These are phyloP conservation scores for Syncephalastrum racemosum DNA, from an alignment of 371 early-diverging fungal genomes.

Conservation along the genomic window DNA sequence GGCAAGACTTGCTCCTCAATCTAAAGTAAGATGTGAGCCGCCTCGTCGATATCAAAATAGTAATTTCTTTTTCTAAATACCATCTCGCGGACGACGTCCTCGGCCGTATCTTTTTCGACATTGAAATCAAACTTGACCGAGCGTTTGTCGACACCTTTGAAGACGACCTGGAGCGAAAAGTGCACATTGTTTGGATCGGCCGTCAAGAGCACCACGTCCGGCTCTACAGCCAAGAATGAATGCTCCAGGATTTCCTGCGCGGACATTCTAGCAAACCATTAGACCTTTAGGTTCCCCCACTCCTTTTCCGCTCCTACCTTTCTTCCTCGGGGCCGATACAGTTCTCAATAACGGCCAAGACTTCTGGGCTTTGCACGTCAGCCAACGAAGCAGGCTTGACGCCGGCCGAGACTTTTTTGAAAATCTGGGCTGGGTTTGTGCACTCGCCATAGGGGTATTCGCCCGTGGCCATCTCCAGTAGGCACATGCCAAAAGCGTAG, in stretches of 20 bases:
- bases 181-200: conserved; percentile 52
- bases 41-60: neutral
- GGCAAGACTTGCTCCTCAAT: conserved; percentile 71
- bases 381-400: conserved; percentile 64
- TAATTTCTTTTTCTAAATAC: conserved; percentile 11
- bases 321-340: conserved; percentile 66
- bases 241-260: conserved; percentile 51
- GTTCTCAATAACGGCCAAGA: conserved; percentile 62
- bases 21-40: conserved; percentile 12
- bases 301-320: conserved; percentile 25
- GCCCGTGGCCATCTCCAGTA: conserved; percentile 78
- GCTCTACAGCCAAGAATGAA: conserved; percentile 56
- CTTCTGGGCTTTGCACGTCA: conserved; percentile 62
- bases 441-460: conserved; percentile 83
- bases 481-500: conserved; percentile 86
- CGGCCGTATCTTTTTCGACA: conserved; percentile 75
- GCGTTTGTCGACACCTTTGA: conserved; percentile 65
- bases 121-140: conserved; percentile 82
- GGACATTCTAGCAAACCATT: conserved; percentile 32
- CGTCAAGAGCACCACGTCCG: conserved; percentile 58
- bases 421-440: conserved; percentile 74
- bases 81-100: conserved; percentile 81
- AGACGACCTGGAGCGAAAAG: conserved; percentile 70
- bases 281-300: neutral
- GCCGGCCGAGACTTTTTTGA: conserved; percentile 65